phyloP scores from a whole-genome alignment of 345 rosid species.

The Eucalyptus pauciflora region DNA sequence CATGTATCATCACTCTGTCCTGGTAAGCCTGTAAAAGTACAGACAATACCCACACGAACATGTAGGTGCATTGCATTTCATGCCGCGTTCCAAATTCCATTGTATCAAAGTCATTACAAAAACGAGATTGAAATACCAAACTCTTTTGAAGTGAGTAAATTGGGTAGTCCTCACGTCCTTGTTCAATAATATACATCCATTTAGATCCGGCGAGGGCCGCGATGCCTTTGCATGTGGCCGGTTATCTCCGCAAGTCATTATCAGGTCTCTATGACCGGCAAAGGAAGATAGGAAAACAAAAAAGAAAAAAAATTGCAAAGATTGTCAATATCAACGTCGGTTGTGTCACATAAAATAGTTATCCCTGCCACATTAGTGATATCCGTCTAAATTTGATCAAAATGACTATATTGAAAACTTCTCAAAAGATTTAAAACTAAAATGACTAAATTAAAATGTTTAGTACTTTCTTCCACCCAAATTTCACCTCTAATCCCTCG shows the following conservation, averaged over 20 bases:
- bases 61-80: neutral
- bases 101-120: neutral
- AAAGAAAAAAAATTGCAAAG: neutral
- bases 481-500: neutral
- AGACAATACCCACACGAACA: neutral
- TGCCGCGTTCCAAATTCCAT: neutral
- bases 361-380: rapidly evolving
- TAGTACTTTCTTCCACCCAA: neutral
- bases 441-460: neutral
- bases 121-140: neutral
- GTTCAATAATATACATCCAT: neutral
- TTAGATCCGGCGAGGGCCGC: rapidly evolving
- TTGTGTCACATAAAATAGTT: rapidly evolving
- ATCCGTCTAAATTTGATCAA: rapidly evolving
- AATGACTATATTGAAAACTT: neutral
- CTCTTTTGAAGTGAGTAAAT: neutral
- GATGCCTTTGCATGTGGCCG: rapidly evolving
- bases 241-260: rapidly evolving
- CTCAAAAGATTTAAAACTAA: neutral
- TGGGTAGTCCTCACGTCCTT: neutral
- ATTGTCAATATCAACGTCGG: rapidly evolving
- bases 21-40: neutral
- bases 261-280: rapidly evolving
- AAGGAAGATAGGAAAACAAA: neutral
- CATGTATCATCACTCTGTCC: neutral